Conservation (phyloP, 345 rosid species). For the Theobroma cacao region DNA sequence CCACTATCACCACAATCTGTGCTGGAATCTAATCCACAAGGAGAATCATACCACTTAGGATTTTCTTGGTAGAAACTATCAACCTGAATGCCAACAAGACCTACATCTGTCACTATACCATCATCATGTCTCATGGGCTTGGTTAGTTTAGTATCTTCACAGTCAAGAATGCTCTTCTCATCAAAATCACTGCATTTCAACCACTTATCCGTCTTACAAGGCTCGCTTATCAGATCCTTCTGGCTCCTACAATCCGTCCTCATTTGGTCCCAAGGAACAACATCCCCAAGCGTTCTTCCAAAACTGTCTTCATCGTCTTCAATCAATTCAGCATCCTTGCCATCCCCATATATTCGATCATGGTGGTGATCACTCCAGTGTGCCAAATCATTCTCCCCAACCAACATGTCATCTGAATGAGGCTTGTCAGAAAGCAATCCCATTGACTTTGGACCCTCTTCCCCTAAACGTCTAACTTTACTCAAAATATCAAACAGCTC, state of each 20-base stretch:
- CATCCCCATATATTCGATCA: conserved; percentile 66
- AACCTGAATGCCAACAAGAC: conserved; percentile 88
- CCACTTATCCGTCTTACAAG: conserved; percentile 92
- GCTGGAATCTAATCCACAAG: conserved; percentile 84
- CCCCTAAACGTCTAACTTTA: conserved; percentile 76
- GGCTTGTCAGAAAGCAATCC: conserved; percentile 56
- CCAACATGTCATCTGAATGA: conserved; percentile 63
- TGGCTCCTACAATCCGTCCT: conserved; percentile 60
- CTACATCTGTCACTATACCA: conserved; percentile 79
- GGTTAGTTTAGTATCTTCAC: conserved; percentile 85
- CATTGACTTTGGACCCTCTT: conserved; percentile 56
- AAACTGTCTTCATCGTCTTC: conserved; percentile 94
- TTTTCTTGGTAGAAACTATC: conserved; percentile 97
- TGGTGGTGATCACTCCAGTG: conserved; percentile 83
- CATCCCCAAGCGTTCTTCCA: conserved; percentile 86
- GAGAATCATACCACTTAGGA: conserved; percentile 95
- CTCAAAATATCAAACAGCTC: conserved; percentile 68
- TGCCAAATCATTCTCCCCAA: conserved; percentile 75
- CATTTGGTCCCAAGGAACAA: conserved; percentile 88
- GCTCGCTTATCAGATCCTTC: conserved; percentile 70
- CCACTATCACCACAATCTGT: conserved; percentile 84
- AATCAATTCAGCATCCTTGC: conserved; percentile 72
- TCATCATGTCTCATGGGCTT: conserved; percentile 84
- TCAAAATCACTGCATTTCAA: conserved; percentile 85
- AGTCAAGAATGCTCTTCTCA: conserved; percentile 85